Evolutionary conservation across 768 basidiomycete species (phyloP).

Genomic region (Paxillus involutus): DNA sequence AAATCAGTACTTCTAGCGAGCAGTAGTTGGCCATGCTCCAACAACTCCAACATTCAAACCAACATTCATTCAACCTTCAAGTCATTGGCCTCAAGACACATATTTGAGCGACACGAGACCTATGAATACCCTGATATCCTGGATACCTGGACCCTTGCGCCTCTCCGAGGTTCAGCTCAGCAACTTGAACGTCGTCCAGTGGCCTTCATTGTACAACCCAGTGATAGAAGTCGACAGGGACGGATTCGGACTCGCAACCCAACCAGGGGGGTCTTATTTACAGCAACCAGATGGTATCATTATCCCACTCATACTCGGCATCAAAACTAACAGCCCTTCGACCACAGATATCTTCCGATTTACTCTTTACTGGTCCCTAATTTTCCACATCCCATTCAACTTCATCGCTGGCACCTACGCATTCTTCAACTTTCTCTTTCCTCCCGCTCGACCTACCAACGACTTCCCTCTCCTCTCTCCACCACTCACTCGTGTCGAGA

Average conservation of each 20-base stretch:
- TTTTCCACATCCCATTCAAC: conserved; percentile 44
- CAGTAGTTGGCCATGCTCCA: too few species aligned
- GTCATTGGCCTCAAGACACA: too few species aligned
- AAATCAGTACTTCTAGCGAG: not conserved
- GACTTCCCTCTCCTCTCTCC: conserved; percentile 3
- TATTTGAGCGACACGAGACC: not conserved
- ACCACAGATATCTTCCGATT: conserved; percentile 42
- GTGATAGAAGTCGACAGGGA: conserved; percentile 31
- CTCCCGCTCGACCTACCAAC: conserved; percentile 24
- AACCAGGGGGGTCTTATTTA: conserved; percentile 36
- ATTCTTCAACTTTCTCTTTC: conserved; percentile 41
- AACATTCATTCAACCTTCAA: too few species aligned
- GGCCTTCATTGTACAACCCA: conserved; percentile 41
- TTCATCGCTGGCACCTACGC: conserved; percentile 40
- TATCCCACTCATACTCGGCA: not conserved
- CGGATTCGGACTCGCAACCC: conserved; percentile 21
- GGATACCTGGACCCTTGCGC: conserved; percentile 1
- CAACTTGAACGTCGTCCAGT: conserved; percentile 17
- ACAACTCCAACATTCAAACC: not conserved
- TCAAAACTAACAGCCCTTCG: not conserved
- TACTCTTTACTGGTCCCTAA: conserved; percentile 49
- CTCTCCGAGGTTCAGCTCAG: conserved; percentile 7
- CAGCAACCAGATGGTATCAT: conserved; percentile 31
- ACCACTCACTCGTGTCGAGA: not conserved
- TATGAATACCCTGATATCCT: not conserved